These are phyloP conservation scores for Eremochloa ophiuroides DNA, from an alignment of 176 grass and related monocot genomes.

Conservation along the genomic window DNA sequence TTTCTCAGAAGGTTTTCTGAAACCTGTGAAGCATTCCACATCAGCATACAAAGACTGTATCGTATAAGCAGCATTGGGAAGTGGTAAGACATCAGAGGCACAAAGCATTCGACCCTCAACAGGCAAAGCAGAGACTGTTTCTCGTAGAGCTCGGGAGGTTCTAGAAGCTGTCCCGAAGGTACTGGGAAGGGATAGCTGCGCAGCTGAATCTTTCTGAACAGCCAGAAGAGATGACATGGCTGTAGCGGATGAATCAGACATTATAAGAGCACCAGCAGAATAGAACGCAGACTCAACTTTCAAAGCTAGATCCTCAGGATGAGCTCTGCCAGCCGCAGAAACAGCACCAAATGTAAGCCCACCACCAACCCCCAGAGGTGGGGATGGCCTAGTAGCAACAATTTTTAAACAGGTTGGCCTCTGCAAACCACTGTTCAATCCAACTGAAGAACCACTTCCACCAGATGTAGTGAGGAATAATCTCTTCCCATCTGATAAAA, in stretches of 20 bases:
- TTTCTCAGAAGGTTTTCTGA: slow-evolving; percentile 56
- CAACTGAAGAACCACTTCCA: slow-evolving; percentile 70
- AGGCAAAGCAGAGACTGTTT: slow-evolving; percentile 81
- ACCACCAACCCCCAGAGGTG: slow-evolving; percentile 70
- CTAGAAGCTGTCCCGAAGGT: slow-evolving; percentile 70
- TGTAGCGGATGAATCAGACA: slow-evolving; percentile 87
- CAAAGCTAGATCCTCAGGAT: slow-evolving; percentile 84
- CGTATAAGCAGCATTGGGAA: slow-evolving; percentile 56
- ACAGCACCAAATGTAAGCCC: slow-evolving; percentile 62
- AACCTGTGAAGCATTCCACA: slow-evolving; percentile 61
- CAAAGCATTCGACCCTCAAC: slow-evolving; percentile 92
- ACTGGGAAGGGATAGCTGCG: slow-evolving; percentile 61
- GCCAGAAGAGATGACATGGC: slow-evolving; percentile 78
- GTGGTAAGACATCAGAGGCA: slow-evolving; percentile 77
- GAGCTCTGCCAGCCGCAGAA: slow-evolving; percentile 63
- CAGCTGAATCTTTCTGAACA: slow-evolving; percentile 91
- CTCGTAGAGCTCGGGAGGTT: slow-evolving; percentile 68
- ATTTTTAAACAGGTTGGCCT: slow-evolving; percentile 91
- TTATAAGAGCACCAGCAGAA: slow-evolving; percentile 82
- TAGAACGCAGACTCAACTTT: slow-evolving; percentile 95
- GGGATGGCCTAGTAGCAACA: slow-evolving; percentile 87
- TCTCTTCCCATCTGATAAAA: slow-evolving; percentile 96
- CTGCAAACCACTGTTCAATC: slow-evolving; percentile 60
- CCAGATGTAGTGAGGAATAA: slow-evolving; percentile 79
- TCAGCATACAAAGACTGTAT: slow-evolving; percentile 86